Percentiles rank a stretch among this genome's conserved stretches.
These are phyloP conservation scores for Asterophora parasitica DNA, from an alignment of 768 basidiomycete species.

Conservation along the genomic window DNA sequence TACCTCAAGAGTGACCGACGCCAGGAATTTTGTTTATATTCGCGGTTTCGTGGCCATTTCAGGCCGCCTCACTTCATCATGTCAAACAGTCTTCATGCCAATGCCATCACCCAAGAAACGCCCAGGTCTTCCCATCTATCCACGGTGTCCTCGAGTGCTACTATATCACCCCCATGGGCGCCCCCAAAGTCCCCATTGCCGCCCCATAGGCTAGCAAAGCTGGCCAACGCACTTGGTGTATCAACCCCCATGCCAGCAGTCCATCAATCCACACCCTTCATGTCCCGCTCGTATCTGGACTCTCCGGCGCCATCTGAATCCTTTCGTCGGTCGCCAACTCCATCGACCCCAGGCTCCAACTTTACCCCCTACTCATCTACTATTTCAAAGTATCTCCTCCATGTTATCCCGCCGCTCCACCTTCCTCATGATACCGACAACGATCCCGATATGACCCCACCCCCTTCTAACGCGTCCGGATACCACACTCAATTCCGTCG, in stretches of 20 bases:
- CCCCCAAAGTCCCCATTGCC: slow-evolving; percentile 69
- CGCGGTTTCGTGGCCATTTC: not conserved
- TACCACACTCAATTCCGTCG: slow-evolving; percentile 77
- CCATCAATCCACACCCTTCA: slow-evolving; percentile 25
- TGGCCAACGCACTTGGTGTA: slow-evolving; percentile 84
- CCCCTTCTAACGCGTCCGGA: slow-evolving; percentile 59
- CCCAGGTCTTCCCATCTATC: slow-evolving; percentile 23
- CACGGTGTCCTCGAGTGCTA: slow-evolving; percentile 19
- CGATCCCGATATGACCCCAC: slow-evolving; percentile 44
- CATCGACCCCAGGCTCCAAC: slow-evolving; percentile 41
- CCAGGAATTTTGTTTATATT: not conserved
- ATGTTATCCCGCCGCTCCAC: slow-evolving; percentile 74
- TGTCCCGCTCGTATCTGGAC: slow-evolving; percentile 32
- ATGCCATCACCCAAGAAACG: slow-evolving; percentile 16
- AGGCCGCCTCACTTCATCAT: slow-evolving; percentile 15
- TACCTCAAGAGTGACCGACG: not conserved
- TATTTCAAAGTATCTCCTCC: slow-evolving; percentile 70
- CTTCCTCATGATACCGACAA: slow-evolving; percentile 61
- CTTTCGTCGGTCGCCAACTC: slow-evolving; percentile 47
- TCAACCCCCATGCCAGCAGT: slow-evolving; percentile 64
- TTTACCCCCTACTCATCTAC: slow-evolving; percentile 32
- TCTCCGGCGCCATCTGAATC: slow-evolving; percentile 29
- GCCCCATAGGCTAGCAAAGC: slow-evolving; percentile 72
- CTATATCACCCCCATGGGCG: slow-evolving; percentile 45
- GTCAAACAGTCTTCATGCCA: slow-evolving; percentile 19